phyloP scores from a whole-genome alignment of 495 filamentous ascomycete species.

The Hapsidospora chrysogenum region DNA sequence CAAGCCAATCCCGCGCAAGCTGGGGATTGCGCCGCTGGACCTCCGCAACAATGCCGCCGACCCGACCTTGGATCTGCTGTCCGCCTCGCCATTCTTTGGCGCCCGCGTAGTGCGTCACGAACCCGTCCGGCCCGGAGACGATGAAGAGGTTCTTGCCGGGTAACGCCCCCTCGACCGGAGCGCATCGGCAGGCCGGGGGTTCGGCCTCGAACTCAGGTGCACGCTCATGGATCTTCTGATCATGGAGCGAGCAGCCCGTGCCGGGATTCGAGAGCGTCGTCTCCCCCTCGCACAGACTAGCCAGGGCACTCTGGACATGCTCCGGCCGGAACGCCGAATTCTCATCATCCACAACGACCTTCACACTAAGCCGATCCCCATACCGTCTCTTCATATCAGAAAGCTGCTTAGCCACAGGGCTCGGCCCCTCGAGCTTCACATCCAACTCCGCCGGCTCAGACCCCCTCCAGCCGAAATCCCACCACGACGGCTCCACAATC shows the following conservation, averaged over 20 bases:
- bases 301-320: background rate
- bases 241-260: background rate
- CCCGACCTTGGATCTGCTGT: conserved; percentile 48
- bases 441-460: background rate
- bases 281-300: background rate
- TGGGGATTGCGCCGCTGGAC: conserved; percentile 9
- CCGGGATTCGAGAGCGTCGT: background rate
- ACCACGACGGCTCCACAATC: background rate
- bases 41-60: conserved; percentile 23
- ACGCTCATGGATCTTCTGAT: background rate
- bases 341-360: conserved; percentile 71
- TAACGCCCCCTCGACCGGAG: conserved; percentile 3
- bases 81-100: conserved; percentile 57
- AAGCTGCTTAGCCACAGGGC: conserved; percentile 40
- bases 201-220: conserved; percentile 6
- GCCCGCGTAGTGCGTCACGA: conserved; percentile 64
- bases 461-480: background rate
- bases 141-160: conserved; percentile 44
- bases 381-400: conserved; percentile 37
- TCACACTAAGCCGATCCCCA: conserved; percentile 37
- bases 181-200: conserved; percentile 6
- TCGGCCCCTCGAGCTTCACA: background rate
- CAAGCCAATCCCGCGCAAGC: conserved; percentile 21
- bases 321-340: conserved; percentile 11
- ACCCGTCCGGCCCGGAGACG: conserved; percentile 81